phyloP scores from a whole-genome alignment of 257 asterid species.

The Coffea eugenioides region DNA sequence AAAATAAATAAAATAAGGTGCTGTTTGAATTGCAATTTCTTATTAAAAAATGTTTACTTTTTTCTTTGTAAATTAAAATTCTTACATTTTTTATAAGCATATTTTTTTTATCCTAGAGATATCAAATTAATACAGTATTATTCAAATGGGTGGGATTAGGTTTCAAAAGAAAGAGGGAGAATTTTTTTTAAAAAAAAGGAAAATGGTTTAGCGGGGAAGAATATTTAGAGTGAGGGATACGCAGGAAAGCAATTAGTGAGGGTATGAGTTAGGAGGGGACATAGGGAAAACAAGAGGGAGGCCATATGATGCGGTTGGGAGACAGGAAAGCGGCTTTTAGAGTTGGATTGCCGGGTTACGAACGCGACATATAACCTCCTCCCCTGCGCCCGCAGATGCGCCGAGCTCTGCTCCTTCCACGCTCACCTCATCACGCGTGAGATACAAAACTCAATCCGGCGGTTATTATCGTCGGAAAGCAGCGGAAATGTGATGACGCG shows the following conservation, averaged over 20 bases:
- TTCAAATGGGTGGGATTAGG: no score
- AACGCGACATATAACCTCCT: conserved; percentile 31
- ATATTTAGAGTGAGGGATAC: conserved; percentile 21
- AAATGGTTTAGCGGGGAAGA: neutral
- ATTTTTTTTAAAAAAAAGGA: neutral
- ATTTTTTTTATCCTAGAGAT: no score
- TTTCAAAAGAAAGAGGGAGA: no score
- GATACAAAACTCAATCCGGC: neutral
- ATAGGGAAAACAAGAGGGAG: conserved; percentile 19
- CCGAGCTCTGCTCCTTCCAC: neutral
- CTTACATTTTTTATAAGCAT: no score
- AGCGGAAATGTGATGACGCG: neutral
- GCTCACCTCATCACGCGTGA: neutral
- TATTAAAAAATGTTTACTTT: no score
- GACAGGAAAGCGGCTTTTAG: conserved; percentile 27
- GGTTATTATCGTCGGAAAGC: neutral
- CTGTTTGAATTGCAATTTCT: no score
- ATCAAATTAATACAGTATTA: no score
- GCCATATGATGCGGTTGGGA: conserved; percentile 24
- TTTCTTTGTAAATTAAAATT: no score
- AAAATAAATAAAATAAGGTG: no score
- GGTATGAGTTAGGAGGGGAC: conserved; percentile 10
- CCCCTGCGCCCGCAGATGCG: neutral
- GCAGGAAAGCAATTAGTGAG: conserved; percentile 25
- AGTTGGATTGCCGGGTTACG: conserved; percentile 24